Percentiles rank a stretch among this genome's conserved stretches.
These are phyloP conservation scores for Suillus tomentosus DNA, from an alignment of 768 basidiomycete genomes.

Conservation along the genomic window DNA sequence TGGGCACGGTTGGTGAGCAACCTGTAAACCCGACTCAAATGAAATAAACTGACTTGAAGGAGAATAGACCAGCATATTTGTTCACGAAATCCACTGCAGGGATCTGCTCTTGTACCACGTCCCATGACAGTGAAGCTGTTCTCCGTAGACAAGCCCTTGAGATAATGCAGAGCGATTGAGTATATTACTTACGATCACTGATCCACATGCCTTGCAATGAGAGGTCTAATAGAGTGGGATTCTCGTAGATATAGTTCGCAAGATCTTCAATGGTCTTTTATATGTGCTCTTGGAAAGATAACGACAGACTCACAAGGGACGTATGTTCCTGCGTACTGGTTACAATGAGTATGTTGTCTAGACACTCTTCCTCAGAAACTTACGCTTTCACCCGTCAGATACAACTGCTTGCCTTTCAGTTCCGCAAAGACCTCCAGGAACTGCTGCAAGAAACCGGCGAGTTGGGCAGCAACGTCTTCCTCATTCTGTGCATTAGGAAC, in stretches of 20 bases:
- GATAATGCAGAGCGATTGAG: not conserved
- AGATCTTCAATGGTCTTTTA: constrained; percentile 48
- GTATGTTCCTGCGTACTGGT: constrained; percentile 75
- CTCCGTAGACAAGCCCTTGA: not conserved
- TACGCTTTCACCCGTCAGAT: constrained; percentile 75
- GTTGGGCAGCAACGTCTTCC: constrained; percentile 55
- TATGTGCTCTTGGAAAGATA: not conserved
- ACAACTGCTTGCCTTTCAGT: constrained; percentile 71
- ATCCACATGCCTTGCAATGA: constrained; percentile 73
- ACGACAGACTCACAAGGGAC: constrained; percentile 46
- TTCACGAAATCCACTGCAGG: constrained; percentile 76
- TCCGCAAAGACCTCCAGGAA: constrained; percentile 77
- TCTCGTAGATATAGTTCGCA: constrained; percentile 70
- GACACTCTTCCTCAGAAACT: constrained; percentile 25
- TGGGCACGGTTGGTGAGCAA: constrained; percentile 22
- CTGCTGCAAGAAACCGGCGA: constrained; percentile 65
- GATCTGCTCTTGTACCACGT: constrained; percentile 67
- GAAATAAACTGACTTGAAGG: constrained; percentile 58
- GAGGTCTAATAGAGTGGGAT: constrained; percentile 54
- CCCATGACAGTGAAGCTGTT: constrained; percentile 59
- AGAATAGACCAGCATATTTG: constrained; percentile 68
- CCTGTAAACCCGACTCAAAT: not conserved
- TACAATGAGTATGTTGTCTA: not conserved
- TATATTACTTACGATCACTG: constrained; percentile 56
- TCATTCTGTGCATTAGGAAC: constrained; percentile 61